Percentiles rank a stretch among this genome's conserved stretches.
phyloP scores from a whole-genome alignment of 2,329 filamentous ascomycete species.

The Teratosphaeria epicoccoides region DNA sequence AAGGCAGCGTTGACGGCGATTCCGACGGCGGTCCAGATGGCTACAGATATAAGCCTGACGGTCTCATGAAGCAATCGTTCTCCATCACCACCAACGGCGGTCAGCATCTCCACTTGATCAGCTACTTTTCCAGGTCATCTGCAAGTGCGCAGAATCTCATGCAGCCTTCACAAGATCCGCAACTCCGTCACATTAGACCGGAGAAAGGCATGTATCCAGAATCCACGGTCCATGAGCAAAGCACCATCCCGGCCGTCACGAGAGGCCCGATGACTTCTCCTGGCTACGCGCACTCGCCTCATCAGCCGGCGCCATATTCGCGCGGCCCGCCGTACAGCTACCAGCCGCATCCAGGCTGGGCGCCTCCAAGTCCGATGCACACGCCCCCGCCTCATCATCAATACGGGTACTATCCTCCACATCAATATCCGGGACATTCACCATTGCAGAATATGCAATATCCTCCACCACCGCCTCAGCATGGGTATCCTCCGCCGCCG shows the following conservation, averaged over 20 bases:
- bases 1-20: constrained; percentile 66
- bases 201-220: constrained; percentile 96
- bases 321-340: constrained; percentile 30
- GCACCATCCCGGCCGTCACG: constrained; percentile 69
- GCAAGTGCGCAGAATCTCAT: constrained; percentile 61
- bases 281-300: constrained; percentile 43
- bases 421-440: constrained; percentile 18
- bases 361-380: constrained; percentile 34
- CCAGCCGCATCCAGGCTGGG: constrained; percentile 27
- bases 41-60: constrained; percentile 90
- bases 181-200: constrained; percentile 70
- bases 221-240: constrained; percentile 78
- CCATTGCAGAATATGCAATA: constrained; percentile 27
- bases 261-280: constrained; percentile 56
- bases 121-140: constrained; percentile 81
- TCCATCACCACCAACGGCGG: constrained; percentile 88
- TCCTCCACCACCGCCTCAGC: constrained; percentile 21
- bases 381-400: constrained; percentile 28
- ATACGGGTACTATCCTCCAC: constrained; percentile 22
- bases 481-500: constrained; percentile 13
- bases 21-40: constrained; percentile 71
- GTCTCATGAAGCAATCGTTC: constrained; percentile 98
- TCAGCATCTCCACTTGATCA: constrained; percentile 93
- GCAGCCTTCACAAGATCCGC: constrained; percentile 71
- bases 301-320: constrained; percentile 31